Evolutionary conservation across 2,329 filamentous ascomycete genomes (phyloP).

Genomic region (Arthroderma sp.): DNA sequence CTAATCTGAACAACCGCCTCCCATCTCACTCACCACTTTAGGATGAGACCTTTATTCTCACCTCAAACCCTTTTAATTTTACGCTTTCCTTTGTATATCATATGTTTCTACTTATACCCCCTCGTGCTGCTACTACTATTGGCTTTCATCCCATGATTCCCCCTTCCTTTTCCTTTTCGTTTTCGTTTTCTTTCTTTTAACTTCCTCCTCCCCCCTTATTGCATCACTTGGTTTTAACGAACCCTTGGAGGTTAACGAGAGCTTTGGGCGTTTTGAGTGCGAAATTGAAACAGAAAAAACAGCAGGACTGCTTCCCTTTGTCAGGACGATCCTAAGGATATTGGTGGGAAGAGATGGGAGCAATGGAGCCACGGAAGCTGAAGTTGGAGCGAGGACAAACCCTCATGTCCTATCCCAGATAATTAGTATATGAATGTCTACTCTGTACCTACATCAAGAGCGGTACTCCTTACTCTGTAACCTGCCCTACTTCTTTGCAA

Average conservation of each 20-base stretch:
- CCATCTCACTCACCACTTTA: neutral
- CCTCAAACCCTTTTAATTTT: constrained; percentile 1
- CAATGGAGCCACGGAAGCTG: neutral
- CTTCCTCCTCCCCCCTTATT: neutral
- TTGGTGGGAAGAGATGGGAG: neutral
- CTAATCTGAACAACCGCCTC: constrained; percentile 16
- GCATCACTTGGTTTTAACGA: constrained; percentile 3
- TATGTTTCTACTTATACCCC: constrained; percentile 4
- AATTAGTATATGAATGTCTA: constrained; percentile 2
- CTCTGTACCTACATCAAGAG: neutral
- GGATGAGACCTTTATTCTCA: constrained; percentile 5
- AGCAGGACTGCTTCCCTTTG: constrained; percentile 2
- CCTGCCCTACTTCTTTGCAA: neutral
- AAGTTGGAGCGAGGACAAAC: neutral
- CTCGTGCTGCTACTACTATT: neutral
- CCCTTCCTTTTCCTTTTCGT: neutral
- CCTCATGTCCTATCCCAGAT: neutral
- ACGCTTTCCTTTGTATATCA: constrained; percentile 6
- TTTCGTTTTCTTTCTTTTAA: neutral
- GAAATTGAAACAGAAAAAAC: constrained; percentile 3
- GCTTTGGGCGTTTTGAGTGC: neutral
- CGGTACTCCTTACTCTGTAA: neutral
- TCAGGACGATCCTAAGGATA: neutral
- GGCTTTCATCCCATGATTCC: neutral
- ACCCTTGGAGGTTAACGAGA: neutral